These are phyloP conservation scores for Lecanosticta acicola DNA, from an alignment of 2,329 filamentous ascomycete genomes.

Conservation along the genomic window DNA sequence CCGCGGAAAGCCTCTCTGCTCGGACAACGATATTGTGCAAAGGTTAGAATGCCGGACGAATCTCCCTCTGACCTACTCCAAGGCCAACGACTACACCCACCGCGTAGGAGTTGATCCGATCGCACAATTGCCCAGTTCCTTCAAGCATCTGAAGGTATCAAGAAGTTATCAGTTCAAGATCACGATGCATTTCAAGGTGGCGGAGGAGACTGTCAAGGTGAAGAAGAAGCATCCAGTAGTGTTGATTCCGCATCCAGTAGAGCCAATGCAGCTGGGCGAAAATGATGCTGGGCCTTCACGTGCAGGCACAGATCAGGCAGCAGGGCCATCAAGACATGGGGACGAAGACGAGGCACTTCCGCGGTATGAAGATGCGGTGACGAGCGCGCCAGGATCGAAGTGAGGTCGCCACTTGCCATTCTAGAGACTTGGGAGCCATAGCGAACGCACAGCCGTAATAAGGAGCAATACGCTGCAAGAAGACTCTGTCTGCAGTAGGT, in stretches of 20 bases:
- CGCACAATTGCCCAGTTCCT: conserved; percentile 8
- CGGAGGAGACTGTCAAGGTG: conserved; percentile 11
- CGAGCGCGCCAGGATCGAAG: too few relatives aligned
- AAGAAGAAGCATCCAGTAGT: conserved; percentile 10
- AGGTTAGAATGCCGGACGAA: conserved; percentile 6
- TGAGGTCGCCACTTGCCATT: too few relatives aligned
- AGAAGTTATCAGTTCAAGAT: conserved; percentile 14
- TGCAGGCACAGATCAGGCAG: too few relatives aligned
- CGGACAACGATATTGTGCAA: conserved; percentile 11
- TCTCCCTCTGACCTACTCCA: conserved; percentile 10
- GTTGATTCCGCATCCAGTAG: conserved; percentile 12
- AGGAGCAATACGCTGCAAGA: too few relatives aligned
- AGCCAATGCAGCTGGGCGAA: neutral
- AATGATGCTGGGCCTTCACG: neutral
- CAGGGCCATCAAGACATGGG: neutral
- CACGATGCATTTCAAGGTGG: conserved; percentile 14
- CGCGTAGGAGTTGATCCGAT: conserved; percentile 7
- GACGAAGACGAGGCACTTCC: neutral
- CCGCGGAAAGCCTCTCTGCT: conserved; percentile 10
- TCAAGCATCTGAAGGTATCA: conserved; percentile 14
- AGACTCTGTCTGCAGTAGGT: too few relatives aligned
- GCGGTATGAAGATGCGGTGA: neutral
- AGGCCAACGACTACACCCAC: conserved; percentile 12
- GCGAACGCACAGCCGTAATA: too few relatives aligned
- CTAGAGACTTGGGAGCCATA: too few relatives aligned